Evolutionary conservation across 257 asterid genomes (phyloP).

Genomic region (Solanum sitiens): DNA sequence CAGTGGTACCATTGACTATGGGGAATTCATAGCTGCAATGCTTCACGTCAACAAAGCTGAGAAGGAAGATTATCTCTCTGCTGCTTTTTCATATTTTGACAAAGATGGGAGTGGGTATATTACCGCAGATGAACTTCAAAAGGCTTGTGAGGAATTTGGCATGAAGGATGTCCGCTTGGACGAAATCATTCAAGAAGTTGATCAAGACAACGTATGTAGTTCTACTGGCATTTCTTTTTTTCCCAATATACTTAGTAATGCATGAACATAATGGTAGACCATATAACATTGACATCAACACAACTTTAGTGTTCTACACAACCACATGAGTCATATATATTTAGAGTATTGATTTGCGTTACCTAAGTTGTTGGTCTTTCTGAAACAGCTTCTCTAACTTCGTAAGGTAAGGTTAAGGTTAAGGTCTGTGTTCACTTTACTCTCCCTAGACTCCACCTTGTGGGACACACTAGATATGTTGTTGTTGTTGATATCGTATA

Average conservation of each 20-base stretch:
- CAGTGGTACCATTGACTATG: conserved; percentile 22
- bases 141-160: conserved; percentile 20
- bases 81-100: conserved; percentile 22
- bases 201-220: conserved; percentile 16
- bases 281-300: background rate
- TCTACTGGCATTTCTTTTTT: background rate
- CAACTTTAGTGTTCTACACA: background rate
- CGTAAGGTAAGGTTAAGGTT: background rate
- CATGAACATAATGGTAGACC: background rate
- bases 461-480: background rate
- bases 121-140: conserved; percentile 21
- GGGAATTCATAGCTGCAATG: conserved; percentile 22
- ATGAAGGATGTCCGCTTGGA: conserved; percentile 15
- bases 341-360: background rate
- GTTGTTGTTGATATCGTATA: background rate
- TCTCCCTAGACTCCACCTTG: background rate
- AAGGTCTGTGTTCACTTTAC: background rate
- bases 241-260: background rate
- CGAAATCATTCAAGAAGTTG: conserved; percentile 22
- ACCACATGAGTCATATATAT: background rate
- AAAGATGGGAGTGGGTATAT: conserved; percentile 26
- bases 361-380: background rate
- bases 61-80: conserved; percentile 17
- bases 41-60: conserved; percentile 12
- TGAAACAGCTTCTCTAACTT: background rate